Base-by-base conservation (phyloP, 106 monocot species). In the Platanthera zijinensis region DNA sequence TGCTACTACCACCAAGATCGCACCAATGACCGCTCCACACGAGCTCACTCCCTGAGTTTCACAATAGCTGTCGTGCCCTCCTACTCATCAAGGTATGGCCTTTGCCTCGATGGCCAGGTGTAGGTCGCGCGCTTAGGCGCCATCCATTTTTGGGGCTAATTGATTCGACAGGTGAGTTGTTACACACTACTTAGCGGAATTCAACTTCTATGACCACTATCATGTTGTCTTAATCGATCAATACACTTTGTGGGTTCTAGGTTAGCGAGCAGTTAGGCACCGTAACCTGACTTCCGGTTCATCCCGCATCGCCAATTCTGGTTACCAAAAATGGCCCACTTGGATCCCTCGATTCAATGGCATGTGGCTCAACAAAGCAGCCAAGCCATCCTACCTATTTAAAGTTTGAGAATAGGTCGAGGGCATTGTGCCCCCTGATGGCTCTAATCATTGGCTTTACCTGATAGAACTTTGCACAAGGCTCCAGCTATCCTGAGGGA, bases 1-100 rank as follows among this genome's bases (percentile, higher is more conserved):
- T 86, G 74, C 82, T 82, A 82, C 76, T 80, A 82, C 79, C 80
- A 80, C 80, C 87, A 80, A 88, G 72, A 88, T 82, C 56, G 82
- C 79, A 84, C 74, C 64, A 76, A 77, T 12, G n/a, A 66, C 77
- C 78, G 69, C 74, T 78, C 52, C 52, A 52, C 52, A 52, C 5
- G 52, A 52, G n/a, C 52, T 52, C 83, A 45, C 51, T 22, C 62
- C 79, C 75, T 46, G 25, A 74, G 79, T 79, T 87, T 84, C 53
- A 48, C 49, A 11, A 57, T 28, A 9, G 57, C 78, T 69, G 19
- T 75, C 75, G 50, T 39, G 56, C 83, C 78, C 70, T 73, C 74
- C 61, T 80, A 62, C 50, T 80, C 73, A 50, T 80, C 57, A 14
- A 25, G 73, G 80, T 61, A 50, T 80, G 22, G n/a, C 22, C 11